Base-by-base conservation (phyloP, 148 eudicot species). In the Arctostaphylos glauca region DNA sequence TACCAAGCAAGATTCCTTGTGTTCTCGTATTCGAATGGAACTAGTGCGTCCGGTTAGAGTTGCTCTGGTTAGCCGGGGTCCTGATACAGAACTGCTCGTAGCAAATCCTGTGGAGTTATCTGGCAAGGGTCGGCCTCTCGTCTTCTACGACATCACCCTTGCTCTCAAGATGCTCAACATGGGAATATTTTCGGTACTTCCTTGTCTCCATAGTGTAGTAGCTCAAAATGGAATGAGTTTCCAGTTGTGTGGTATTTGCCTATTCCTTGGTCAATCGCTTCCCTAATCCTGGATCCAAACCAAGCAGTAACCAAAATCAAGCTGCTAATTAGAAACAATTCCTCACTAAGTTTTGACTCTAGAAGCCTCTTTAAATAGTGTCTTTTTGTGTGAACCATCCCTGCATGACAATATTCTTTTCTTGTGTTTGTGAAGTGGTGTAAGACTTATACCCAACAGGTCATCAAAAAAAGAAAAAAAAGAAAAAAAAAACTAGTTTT, bases 31-130 rank as follows among this genome's bases (percentile, higher is more conserved):
- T 77, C 81, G 49, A 16, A 88, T 84, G 90, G 93, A 85, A 48
- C 84, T 91, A 53, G 52, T 84, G 74, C 89, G 82, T 18, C 91
- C 93, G 14, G 83, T 91, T 15, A 87, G 93, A 85, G 89, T 91
- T 48, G 85, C 85, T 67, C 6, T 89, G 86, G 87, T 86, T 48
- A 89, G 86, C 84, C 89, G 93, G 19, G 93, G 93, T 43, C 93
- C 93, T 52, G 93, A 91, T 73, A 83, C 87, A 2, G 93, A 91
- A 72, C 71, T 91, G 74, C 84, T 89, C 12, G 93, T 91, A 19
- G 93, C 90, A 60, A 91, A 91, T 53, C 93, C 93, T 10, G 89
- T 91, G 44, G 93, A 91, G 76, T 84, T 91, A 81, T 91, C 91
- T 49, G 90, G 93, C 23, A 87, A 81, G 83, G 93, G 93, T 2